phyloP scores from a whole-genome alignment of 176 grass and related monocot species.

The Ampelocalamus luodianensis region DNA sequence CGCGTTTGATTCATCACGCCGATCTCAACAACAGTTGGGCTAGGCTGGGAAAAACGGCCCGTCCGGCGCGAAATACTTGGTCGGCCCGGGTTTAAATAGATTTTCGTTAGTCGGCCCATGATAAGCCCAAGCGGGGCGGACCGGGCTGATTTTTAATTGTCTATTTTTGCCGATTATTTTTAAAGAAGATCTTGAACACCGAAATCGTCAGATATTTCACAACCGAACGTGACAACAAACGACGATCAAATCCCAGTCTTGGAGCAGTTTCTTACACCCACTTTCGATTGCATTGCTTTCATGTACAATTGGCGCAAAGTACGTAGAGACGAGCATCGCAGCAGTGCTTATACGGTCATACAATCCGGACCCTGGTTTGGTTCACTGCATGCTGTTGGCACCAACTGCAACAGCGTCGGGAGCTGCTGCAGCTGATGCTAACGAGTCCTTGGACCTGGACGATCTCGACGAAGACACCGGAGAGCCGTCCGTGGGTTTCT shows the following conservation, averaged over 20 bases:
- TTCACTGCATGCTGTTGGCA: background rate
- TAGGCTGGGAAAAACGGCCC: background rate
- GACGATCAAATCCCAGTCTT: background rate
- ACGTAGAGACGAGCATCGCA: background rate
- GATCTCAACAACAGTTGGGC: background rate
- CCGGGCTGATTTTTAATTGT: background rate
- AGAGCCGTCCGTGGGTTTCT: conserved; percentile 32
- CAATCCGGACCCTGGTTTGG: background rate
- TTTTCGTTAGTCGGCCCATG: background rate
- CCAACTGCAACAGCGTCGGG: background rate
- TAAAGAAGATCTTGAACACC: background rate
- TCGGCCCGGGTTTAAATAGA: background rate
- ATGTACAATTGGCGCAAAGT: background rate
- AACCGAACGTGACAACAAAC: background rate
- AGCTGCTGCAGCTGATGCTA: conserved; percentile 1
- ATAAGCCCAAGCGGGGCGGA: background rate
- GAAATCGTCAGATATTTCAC: background rate
- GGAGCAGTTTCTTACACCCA: background rate
- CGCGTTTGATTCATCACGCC: background rate
- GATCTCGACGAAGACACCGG: conserved; percentile 19
- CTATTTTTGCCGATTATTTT: background rate
- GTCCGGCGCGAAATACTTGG: background rate
- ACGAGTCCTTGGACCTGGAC: conserved; percentile 31
- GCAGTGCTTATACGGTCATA: background rate
- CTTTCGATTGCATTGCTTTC: background rate